Base-by-base conservation (phyloP, 1,139 yeast species). In the Taphrina betulina region DNA sequence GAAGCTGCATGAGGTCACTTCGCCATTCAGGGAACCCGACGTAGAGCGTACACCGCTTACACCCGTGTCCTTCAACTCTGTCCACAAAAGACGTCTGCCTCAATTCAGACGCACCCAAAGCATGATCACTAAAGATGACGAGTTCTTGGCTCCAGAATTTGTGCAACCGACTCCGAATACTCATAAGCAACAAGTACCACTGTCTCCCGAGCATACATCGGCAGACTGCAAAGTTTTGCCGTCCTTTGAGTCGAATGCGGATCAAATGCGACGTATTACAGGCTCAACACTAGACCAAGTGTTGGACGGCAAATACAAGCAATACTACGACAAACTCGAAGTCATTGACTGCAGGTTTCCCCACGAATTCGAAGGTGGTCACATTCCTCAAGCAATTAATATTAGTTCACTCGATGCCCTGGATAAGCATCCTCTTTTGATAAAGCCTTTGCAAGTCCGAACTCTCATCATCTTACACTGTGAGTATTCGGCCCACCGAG, bases 341-440 rank as follows among this genome's bases (percentile, higher is more conserved):
- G 72, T 92, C 33, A 75, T 94, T 12, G 98, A 92, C 70, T 89
- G 97, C 68, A 78, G 98, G 52, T 92, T 92, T 66, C 88, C 83
- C 64, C 92, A 92, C 72, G 98, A 92, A 70, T 94, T 72, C 68
- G 76, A 78, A 36, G 97, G 98, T 24, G 98, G 98, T 29, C 98
- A 94, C 69, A 87, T 92, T 48, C 78, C 76, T 42, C 83, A 86
- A 44, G 95, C 98, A 10, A 65, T 85, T 57, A 92, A 92, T 68
- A 75, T 89, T 37, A 81, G 86, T 41, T 78, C 85, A 44, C 83
- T 85, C 63, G 79, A 79, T 58, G 82, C 79, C 52, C 72, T 92
- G 51, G 92, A 85, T 65, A 71, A 75, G 31, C 61, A 60, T 38
- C 46, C 57, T 26, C 64, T 74, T 48, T 61, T 72, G 34, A 24